Conservation (phyloP, 208 protist genomes). For the Leishmania lainsoni region DNA sequence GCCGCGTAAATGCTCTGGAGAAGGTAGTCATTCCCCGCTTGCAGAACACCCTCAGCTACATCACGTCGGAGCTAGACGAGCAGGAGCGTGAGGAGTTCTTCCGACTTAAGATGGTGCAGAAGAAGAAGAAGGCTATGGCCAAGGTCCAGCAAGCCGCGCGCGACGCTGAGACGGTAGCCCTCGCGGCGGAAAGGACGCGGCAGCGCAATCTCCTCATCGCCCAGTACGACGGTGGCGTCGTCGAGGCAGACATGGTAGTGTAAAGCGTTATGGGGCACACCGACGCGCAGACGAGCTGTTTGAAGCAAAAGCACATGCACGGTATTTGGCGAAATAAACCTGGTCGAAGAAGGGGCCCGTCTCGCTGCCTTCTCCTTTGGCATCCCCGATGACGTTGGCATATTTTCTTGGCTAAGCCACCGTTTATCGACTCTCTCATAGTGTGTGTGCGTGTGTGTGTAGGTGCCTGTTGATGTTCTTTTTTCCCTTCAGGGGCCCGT, state of each 20-base stretch:
- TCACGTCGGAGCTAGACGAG: constrained; percentile 99
- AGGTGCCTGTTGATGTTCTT: neutral
- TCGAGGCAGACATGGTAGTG: constrained; percentile 78
- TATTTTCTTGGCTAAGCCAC: neutral
- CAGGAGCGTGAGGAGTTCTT: constrained; percentile 99
- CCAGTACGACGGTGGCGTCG: constrained; percentile 43
- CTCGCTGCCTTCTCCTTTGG: neutral
- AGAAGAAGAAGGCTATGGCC: constrained; percentile 94
- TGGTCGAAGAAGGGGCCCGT: neutral
- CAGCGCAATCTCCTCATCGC: constrained; percentile 29
- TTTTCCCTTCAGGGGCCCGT: neutral
- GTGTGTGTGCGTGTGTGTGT: neutral
- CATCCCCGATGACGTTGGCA: neutral
- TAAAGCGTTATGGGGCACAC: constrained; percentile 16
- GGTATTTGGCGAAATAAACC: neutral
- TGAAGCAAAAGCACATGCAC: neutral
- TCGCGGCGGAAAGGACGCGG: constrained; percentile 34
- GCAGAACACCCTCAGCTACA: constrained; percentile 98
- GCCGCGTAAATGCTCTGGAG: constrained; percentile 99
- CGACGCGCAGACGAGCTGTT: neutral
- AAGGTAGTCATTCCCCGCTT: constrained; percentile 98
- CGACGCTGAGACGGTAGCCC: constrained; percentile 40
- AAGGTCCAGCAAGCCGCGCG: constrained; percentile 39
- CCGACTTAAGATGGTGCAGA: constrained; percentile 98
- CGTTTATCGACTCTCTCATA: neutral